These are phyloP conservation scores for Alternaria sp. DNA, from an alignment of 2,329 filamentous ascomycete genomes.

Conservation along the genomic window DNA sequence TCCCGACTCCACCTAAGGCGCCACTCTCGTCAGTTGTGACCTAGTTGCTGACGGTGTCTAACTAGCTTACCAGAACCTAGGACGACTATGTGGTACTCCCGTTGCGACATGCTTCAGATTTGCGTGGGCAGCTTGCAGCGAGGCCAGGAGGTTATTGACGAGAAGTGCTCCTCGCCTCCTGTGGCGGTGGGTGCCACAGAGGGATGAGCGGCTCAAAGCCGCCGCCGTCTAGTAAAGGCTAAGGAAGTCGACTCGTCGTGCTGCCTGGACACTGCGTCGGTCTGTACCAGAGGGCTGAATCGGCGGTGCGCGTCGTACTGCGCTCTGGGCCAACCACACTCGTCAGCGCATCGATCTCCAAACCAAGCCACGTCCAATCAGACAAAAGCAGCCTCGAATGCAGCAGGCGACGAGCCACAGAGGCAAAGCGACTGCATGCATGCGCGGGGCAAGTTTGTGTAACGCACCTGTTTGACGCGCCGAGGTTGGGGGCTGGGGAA, in stretches of 20 bases:
- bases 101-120: constrained; percentile 45
- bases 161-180: constrained; percentile 26
- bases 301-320: constrained; percentile 30
- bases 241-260: constrained; percentile 26
- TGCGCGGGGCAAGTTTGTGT: background rate
- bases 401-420: constrained; percentile 23
- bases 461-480: constrained; percentile 8
- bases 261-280: constrained; percentile 27
- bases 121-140: constrained; percentile 13
- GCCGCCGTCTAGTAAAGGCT: constrained; percentile 30
- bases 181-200: constrained; percentile 39
- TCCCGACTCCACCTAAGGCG: constrained; percentile 79
- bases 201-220: constrained; percentile 39
- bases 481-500: constrained; percentile 7
- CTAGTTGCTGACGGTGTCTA: constrained; percentile 18
- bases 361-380: constrained; percentile 29
- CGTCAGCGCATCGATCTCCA: constrained; percentile 34
- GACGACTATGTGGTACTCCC: constrained; percentile 53
- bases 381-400: constrained; percentile 11
- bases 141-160: constrained; percentile 12
- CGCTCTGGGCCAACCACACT: constrained; percentile 35
- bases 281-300: constrained; percentile 24
- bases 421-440: constrained; percentile 14
- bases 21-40: constrained; percentile 32
- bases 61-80: constrained; percentile 49